phyloP scores from a whole-genome alignment of 176 grass and related monocot species.

The Musa itinerans region DNA sequence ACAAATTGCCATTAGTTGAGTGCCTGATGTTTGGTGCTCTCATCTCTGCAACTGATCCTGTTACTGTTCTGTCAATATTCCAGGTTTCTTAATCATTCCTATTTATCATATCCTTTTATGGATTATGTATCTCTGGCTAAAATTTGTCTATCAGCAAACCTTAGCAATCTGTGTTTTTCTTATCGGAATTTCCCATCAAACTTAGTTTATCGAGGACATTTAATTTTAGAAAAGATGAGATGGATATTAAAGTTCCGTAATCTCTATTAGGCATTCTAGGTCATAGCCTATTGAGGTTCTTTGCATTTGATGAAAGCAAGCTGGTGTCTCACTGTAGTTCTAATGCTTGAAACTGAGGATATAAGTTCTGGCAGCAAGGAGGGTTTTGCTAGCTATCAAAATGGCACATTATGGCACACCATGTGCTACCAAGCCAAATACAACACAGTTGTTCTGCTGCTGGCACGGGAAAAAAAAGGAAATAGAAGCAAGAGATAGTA shows the following conservation, averaged over 20 bases:
- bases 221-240: background rate
- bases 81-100: conserved; percentile 47
- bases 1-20: conserved; percentile 81
- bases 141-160: background rate
- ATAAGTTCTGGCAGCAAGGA: no score
- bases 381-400: no score
- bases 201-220: background rate
- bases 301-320: background rate
- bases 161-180: background rate
- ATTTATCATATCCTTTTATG: background rate
- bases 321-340: background rate
- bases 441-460: no score
- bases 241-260: background rate
- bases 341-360: no score
- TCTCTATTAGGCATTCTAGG: background rate
- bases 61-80: conserved; percentile 97
- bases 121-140: background rate
- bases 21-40: conserved; percentile 97
- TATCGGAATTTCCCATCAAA: background rate
- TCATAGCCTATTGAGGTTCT: background rate
- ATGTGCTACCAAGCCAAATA: no score
- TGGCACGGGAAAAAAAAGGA: no score
- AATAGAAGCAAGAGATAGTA: no score
- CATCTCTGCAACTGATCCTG: conserved; percentile 98
- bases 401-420: no score